A percentile compares a stretch with the other conserved stretches of the same genome.
Evolutionary conservation across 2,329 filamentous ascomycete genomes (phyloP).

Genomic region (Alternaria viburni): DNA sequence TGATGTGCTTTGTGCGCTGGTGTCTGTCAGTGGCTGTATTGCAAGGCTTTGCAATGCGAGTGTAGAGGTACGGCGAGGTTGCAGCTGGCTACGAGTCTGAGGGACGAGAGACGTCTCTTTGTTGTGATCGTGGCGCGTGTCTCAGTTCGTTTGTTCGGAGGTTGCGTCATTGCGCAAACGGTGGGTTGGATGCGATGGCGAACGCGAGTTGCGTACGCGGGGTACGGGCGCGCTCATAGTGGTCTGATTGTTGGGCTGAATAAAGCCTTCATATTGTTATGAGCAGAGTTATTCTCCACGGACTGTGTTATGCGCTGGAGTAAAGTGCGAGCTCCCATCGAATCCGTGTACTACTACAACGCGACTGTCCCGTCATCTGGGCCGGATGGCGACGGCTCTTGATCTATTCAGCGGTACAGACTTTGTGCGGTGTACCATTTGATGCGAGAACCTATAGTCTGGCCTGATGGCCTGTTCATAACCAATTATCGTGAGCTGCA

Average conservation of each 20-base stretch:
- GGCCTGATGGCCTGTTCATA: background rate
- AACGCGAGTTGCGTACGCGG: background rate
- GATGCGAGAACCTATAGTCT: background rate
- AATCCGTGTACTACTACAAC: background rate
- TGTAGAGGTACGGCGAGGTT: background rate
- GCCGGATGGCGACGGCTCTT: background rate
- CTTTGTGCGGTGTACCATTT: background rate
- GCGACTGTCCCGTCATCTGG: background rate
- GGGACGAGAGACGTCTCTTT: rapidly evolving
- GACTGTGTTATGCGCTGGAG: background rate
- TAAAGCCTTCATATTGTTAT: background rate
- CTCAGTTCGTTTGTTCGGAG: background rate
- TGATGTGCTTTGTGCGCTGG: background rate
- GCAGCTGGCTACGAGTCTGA: background rate
- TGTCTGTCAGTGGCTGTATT: background rate
- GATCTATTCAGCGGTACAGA: background rate
- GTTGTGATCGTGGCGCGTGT: background rate
- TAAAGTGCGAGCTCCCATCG: background rate
- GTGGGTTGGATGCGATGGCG: background rate
- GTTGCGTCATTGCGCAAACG: conserved; percentile 1
- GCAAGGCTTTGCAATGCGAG: background rate
- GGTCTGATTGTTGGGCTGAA: background rate
- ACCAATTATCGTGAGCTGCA: background rate
- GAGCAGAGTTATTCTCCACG: background rate
- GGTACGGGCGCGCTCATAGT: background rate